Base-by-base conservation (phyloP, 495 filamentous ascomycete species). In the Xylaria grammica region DNA sequence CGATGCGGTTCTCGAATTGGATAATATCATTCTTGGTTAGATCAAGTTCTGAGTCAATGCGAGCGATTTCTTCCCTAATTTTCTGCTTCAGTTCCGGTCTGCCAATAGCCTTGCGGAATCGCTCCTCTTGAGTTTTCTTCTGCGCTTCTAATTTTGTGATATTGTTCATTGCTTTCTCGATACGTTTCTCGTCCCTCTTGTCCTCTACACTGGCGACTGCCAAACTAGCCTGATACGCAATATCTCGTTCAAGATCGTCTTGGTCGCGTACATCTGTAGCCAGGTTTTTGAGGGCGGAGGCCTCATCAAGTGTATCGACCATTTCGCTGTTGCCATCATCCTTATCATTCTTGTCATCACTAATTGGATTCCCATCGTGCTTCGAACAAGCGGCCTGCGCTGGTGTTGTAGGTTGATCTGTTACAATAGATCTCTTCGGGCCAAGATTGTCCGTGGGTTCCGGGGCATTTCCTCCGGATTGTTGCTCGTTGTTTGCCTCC, bases 181-280 rank as follows among this genome's bases (percentile, higher is more conserved):
- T 85, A 62, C 94, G 86, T 72, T 92, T 95, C 62, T 87, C 84
- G 67, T 99, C 95, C 54, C 89, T 86, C 76, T 95, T 91, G 72
- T 97, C 89, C 26, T 94, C 93, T 69, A 91, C 89, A 66, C 93
- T 91, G 29, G 85, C 86, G 49, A 97, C 82, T 11, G 91, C 78
- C 63, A 86, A 84, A 67, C 92, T 93, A 1, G 94, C 94, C 80
- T 96, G 81, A 17, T 77, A 66, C 10, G 81, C 84, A 65, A 93
- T 89, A 52, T 93, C 91, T 62, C 89, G 82, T 69, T 94, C 90
- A 2, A 94, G 81, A 56, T 96, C 92, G 75, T 94, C 89, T 72
- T 97, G 93, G 71, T 95, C 84, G 29, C 91, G 88, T 32, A 95
- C 86, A 62, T 89, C 86, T 36, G 89, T 86, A 13, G 91, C 88